These are phyloP conservation scores for Dalbergia oliveri DNA, from an alignment of 306 rosid genomes.

Conservation along the genomic window DNA sequence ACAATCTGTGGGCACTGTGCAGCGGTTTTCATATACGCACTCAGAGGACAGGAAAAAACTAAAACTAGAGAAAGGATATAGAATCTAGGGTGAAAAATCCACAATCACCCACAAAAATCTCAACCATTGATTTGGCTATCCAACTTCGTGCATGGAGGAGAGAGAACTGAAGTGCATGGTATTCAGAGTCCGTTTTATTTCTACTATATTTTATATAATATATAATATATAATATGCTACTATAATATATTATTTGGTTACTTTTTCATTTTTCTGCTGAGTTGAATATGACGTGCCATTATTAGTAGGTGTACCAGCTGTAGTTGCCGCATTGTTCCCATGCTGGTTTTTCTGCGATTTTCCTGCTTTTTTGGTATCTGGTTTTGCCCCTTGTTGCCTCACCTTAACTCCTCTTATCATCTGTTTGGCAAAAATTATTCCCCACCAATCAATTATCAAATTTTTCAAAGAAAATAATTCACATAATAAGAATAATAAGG, in stretches of 20 bases:
- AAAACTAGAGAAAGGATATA: background rate
- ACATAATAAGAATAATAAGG: background rate
- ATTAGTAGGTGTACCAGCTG: conserved; percentile 39
- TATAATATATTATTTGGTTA: conserved; percentile 30
- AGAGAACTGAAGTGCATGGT: conserved; percentile 26
- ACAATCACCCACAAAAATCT: conserved; percentile 30
- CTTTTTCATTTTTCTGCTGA: conserved; percentile 43
- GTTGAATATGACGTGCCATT: conserved; percentile 56
- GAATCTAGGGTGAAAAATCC: conserved; percentile 9
- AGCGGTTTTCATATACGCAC: conserved; percentile 14
- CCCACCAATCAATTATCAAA: conserved; percentile 12
- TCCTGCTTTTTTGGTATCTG: conserved; percentile 71
- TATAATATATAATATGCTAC: background rate
- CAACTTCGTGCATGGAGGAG: conserved; percentile 44
- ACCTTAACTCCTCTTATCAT: conserved; percentile 99
- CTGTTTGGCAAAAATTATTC: conserved; percentile 39
- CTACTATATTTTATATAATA: background rate
- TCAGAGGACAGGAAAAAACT: background rate
- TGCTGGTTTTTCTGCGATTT: conserved; percentile 79
- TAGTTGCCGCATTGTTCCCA: conserved; percentile 49
- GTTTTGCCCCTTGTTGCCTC: conserved; percentile 72
- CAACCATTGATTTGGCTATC: conserved; percentile 47
- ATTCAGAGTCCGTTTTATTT: conserved; percentile 29
- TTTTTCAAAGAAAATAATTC: background rate
- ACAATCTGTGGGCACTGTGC: conserved; percentile 14